phyloP scores from a whole-genome alignment of 768 basidiomycete species.

The Macrocybe gigantea region DNA sequence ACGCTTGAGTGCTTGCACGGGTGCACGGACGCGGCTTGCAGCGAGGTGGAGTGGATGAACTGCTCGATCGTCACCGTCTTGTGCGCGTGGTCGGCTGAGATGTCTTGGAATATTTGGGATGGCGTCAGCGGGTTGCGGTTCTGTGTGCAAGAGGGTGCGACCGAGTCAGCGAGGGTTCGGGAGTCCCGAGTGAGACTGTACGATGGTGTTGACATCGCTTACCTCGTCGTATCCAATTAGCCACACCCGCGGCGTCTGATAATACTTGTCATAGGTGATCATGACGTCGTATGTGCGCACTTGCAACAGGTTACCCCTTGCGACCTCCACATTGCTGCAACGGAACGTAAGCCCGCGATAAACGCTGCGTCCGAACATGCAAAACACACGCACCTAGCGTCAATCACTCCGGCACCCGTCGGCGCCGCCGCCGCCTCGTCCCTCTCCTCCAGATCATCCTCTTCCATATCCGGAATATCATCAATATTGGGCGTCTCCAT shows the following conservation, averaged over 20 bases:
- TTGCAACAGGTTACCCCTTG: constrained; percentile 83
- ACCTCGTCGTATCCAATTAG: constrained; percentile 97
- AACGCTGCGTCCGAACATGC: not conserved
- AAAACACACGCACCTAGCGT: constrained; percentile 39
- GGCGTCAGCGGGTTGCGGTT: constrained; percentile 86
- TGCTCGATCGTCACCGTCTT: constrained; percentile 99
- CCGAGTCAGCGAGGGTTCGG: not conserved
- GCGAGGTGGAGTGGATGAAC: constrained; percentile 87
- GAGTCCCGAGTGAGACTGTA: not conserved
- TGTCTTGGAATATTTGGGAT: constrained; percentile 92
- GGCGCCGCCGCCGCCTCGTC: constrained; percentile 81
- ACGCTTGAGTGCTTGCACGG: constrained; percentile 98
- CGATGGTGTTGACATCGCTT: constrained; percentile 4
- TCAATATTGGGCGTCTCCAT: constrained; percentile 86
- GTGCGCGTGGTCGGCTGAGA: constrained; percentile 94
- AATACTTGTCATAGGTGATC: constrained; percentile 99
- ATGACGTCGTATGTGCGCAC: constrained; percentile 99
- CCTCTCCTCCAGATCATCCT: constrained; percentile 82
- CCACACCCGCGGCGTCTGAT: constrained; percentile 98
- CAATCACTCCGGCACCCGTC: constrained; percentile 34
- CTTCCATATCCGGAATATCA: constrained; percentile 99
- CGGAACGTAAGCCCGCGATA: not conserved
- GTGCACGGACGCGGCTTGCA: constrained; percentile 91
- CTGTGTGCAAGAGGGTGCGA: constrained; percentile 31
- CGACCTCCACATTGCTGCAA: constrained; percentile 53